Base-by-base conservation (phyloP, 257 asterid genomes). In the Solanum chiquidenum region DNA sequence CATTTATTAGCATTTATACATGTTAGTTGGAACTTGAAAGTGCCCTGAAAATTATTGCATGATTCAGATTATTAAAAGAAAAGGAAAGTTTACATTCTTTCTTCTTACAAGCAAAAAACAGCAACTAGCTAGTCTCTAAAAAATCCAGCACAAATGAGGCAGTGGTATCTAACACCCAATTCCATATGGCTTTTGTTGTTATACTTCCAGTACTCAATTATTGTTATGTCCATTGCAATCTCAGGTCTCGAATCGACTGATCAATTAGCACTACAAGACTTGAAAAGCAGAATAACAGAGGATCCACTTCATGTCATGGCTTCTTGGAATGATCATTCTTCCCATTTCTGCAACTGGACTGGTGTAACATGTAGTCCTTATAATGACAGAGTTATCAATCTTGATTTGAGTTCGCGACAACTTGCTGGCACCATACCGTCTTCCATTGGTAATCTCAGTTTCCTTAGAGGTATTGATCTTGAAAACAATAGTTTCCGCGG, bases 371-470 rank as follows among this genome's bases (percentile, higher is more conserved):
- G 92, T 40, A 75, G 31, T 82, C 31, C 52, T 3, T 20, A 11
- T 1, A 44, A 84, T 76, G 82, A 62, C 18, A 87, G 90, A 58
- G 90, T 90, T 13, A 42, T n/a, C n/a, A n/a, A n/a, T n/a, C 52
- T 90, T 69, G 76, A 89, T 58, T 76, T 90, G 75, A 18, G 5
- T 2, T 33, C 73, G 2, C 46, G 10, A 21, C 25, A 62, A 29
- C 73, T 90, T n/a, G 86, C 40, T 21, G 92, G 90, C 14, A 72
- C 88, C 37, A 2, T 89, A 11, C 83, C 88, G 9, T 88, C 87
- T 38, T 72, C 85, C 42, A 76, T 90, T 8, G 90, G 88, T 5
- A 89, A 90, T 72, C 88, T 90, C 29, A 87, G 88, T 23, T 88
- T 20, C 29, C 83, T 89, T 23, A 86, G 49, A 3, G 58, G 35